A percentile compares a stretch with the other conserved stretches of the same genome.
Conservation (phyloP, 2,329 filamentous ascomycete genomes). For the Aureobasidium sp. region DNA sequence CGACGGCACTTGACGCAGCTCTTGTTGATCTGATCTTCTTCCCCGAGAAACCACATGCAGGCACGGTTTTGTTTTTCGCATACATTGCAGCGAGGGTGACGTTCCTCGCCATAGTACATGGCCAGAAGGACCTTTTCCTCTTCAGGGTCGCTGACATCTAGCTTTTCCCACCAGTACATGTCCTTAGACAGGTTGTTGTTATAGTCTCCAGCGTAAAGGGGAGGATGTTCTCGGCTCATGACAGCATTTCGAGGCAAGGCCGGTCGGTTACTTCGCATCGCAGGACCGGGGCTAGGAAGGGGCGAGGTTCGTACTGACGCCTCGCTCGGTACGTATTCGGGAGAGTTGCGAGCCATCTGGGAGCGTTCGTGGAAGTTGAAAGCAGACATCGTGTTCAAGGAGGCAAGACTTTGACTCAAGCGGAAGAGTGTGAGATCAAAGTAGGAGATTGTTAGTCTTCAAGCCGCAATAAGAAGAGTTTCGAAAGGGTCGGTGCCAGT, state of each 20-base stretch:
- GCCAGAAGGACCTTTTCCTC: not conserved
- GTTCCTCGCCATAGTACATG: conserved; percentile 2
- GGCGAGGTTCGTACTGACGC: not conserved
- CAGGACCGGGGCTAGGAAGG: not conserved
- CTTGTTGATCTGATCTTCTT: not conserved
- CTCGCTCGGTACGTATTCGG: not conserved
- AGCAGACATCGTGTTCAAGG: not conserved
- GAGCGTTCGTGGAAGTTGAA: not conserved
- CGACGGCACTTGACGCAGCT: conserved; percentile 3
- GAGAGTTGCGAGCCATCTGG: not conserved
- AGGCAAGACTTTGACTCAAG: not conserved
- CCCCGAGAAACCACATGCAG: conserved; percentile 5
- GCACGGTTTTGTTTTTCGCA: not conserved
- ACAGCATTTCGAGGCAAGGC: not conserved
- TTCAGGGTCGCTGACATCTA: not conserved
- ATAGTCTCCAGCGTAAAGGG: not conserved
- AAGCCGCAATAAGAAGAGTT: not conserved
- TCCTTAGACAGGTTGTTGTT: not conserved
- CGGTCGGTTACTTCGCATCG: not conserved
- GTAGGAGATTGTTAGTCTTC: not conserved
- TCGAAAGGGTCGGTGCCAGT: not conserved
- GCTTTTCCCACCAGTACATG: conserved; percentile 4
- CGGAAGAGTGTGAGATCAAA: not conserved
- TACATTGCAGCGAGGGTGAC: not conserved
- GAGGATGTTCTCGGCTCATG: not conserved